Conservation (phyloP, 176 grass and related monocot species). For the Stipa capillata region DNA sequence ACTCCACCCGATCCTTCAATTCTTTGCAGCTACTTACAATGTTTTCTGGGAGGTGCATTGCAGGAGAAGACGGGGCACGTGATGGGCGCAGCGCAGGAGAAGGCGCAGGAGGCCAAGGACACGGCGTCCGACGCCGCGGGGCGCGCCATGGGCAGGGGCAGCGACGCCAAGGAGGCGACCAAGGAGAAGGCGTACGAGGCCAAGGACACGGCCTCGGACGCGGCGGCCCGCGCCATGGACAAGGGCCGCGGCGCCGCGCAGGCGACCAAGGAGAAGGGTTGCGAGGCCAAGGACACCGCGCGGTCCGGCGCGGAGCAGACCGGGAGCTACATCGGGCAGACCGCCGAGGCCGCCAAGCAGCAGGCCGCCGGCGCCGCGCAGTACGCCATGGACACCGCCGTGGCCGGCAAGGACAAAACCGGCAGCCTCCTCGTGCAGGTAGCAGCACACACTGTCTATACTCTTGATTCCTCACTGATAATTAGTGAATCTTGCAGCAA, state of each 20-base stretch:
- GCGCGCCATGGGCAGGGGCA: not conserved
- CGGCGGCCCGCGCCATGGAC: conserved; percentile 15
- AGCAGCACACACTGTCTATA: not conserved
- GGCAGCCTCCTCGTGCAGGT: conserved; percentile 55
- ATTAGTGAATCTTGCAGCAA: not conserved
- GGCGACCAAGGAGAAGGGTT: not conserved
- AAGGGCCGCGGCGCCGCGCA: conserved; percentile 19
- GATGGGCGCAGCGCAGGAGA: conserved; percentile 24
- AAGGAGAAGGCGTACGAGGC: conserved; percentile 26
- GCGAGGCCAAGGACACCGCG: conserved; percentile 23
- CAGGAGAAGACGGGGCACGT: conserved; percentile 29
- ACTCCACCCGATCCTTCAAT: no score
- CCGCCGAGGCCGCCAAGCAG: conserved; percentile 31
- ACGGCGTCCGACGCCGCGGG: not conserved
- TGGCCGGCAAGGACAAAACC: conserved; percentile 30
- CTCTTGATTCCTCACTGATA: not conserved
- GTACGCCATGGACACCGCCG: conserved; percentile 17
- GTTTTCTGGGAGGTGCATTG: not conserved
- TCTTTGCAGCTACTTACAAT: not conserved
- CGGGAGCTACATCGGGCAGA: conserved; percentile 26
- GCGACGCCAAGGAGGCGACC: conserved; percentile 2
- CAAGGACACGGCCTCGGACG: not conserved
- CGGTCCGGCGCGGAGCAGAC: conserved; percentile 11
- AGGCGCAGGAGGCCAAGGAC: conserved; percentile 21
- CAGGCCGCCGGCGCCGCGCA: conserved; percentile 21